Evolutionary conservation across 1,139 yeast species (phyloP).

Genomic region (Trichomonascaceae sp.): DNA sequence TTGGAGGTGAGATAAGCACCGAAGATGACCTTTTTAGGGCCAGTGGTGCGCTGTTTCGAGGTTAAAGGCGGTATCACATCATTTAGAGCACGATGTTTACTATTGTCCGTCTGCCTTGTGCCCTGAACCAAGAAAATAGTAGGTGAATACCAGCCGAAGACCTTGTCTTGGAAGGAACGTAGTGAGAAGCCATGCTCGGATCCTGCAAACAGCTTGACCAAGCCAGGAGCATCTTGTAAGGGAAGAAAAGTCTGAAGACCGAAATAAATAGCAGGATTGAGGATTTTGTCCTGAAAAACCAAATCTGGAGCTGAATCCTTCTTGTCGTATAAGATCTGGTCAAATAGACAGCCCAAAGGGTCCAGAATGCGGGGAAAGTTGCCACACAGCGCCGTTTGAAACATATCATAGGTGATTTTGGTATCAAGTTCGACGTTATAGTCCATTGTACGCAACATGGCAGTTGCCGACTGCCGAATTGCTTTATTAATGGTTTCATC

Average conservation of each 20-base stretch:
- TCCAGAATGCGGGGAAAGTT: conserved; percentile 23
- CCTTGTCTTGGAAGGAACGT: conserved; percentile 76
- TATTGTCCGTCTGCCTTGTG: conserved; percentile 12
- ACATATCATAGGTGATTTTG: conserved; percentile 18
- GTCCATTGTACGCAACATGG: conserved; percentile 9
- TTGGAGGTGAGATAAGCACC: conserved; percentile 62
- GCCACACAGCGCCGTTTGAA: conserved; percentile 15
- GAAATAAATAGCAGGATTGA: conserved; percentile 1
- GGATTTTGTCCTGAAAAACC: conserved; percentile 1
- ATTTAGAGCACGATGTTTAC: conserved; percentile 22
- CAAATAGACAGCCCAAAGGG: conserved; percentile 24
- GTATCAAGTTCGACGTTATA: conserved; percentile 22
- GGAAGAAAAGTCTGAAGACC: conserved; percentile 4
- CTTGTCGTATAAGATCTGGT: conserved; percentile 19
- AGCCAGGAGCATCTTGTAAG: conserved; percentile 19
- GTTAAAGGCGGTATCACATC: conserved; percentile 17
- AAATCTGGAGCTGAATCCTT: background rate
- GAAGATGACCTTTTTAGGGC: conserved; percentile 41
- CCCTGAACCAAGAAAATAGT: conserved; percentile 69
- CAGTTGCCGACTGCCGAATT: conserved; percentile 6
- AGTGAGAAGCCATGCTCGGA: conserved; percentile 78
- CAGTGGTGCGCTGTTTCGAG: conserved; percentile 10
- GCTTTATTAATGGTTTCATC: conserved; percentile 1
- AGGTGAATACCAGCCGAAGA: conserved; percentile 88
- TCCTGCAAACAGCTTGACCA: conserved; percentile 66